Percentiles rank a stretch among this genome's conserved stretches.
phyloP scores from a whole-genome alignment of 1,284 basidiomycete genomes.

The Naganishia sp. region DNA sequence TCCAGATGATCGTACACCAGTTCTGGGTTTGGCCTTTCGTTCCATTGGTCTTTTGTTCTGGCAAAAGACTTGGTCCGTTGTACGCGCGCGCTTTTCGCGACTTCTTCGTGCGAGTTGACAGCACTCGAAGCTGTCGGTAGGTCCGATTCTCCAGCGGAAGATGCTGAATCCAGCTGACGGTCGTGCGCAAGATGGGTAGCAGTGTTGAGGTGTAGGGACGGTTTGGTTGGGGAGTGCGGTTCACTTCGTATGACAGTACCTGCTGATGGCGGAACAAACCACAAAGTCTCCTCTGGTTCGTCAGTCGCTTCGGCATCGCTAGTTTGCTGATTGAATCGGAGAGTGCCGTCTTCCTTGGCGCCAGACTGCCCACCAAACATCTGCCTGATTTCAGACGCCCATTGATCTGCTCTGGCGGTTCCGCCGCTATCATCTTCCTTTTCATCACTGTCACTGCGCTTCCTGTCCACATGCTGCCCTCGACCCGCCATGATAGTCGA shows the following conservation, averaged over 20 bases:
- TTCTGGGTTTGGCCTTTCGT: slow-evolving; percentile 86
- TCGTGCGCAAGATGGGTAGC: not conserved
- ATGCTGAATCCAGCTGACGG: not conserved
- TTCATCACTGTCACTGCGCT: slow-evolving; percentile 26
- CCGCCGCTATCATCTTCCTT: slow-evolving; percentile 43
- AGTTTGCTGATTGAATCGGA: slow-evolving; percentile 5
- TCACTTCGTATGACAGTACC: slow-evolving; percentile 13
- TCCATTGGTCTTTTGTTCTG: slow-evolving; percentile 60
- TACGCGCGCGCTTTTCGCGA: slow-evolving; percentile 42
- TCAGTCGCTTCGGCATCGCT: slow-evolving; percentile 5
- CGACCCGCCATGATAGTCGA: slow-evolving; percentile 1
- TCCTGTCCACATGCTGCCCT: not conserved
- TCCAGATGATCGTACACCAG: slow-evolving; percentile 91
- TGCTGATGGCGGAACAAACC: slow-evolving; percentile 29
- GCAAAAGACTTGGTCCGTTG: slow-evolving; percentile 45
- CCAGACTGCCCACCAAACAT: slow-evolving; percentile 34
- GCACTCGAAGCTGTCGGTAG: slow-evolving; percentile 18
- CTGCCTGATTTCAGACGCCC: slow-evolving; percentile 38
- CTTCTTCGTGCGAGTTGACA: slow-evolving; percentile 31
- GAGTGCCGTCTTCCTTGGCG: slow-evolving; percentile 23
- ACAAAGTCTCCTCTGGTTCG: slow-evolving; percentile 32
- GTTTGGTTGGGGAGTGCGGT: slow-evolving; percentile 11
- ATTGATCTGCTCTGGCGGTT: slow-evolving; percentile 45
- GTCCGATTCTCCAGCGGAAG: slow-evolving; percentile 24
- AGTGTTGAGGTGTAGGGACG: slow-evolving; percentile 24